Evolutionary conservation across 495 filamentous ascomycete species (phyloP).

Genomic region (Extremus antarcticus): DNA sequence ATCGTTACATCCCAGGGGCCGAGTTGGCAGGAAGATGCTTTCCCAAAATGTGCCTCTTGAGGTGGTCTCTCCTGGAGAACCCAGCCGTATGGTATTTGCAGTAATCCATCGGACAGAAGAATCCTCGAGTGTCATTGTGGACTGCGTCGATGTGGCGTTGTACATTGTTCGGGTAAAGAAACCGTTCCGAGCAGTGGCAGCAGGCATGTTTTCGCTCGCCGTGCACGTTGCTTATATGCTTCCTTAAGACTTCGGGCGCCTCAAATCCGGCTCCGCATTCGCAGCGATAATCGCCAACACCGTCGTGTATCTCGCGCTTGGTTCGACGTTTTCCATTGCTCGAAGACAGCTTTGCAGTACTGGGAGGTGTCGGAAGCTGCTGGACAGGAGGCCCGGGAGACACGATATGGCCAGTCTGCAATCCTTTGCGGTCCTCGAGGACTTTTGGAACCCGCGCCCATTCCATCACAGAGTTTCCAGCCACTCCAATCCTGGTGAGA

Average conservation of each 20-base stretch:
- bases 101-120: not conserved
- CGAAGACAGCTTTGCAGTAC: not conserved
- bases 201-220: not conserved
- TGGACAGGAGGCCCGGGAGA: too few species aligned
- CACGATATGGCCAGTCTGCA: too few species aligned
- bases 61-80: not conserved
- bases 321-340: not conserved
- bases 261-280: not conserved
- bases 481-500: too few species aligned
- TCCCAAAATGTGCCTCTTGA: not conserved
- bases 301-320: not conserved
- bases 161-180: not conserved
- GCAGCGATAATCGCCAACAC: not conserved
- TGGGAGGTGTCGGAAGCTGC: too few species aligned
- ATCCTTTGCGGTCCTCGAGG: too few species aligned
- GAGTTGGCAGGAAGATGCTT: not conserved
- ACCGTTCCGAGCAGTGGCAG: not conserved
- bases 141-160: not conserved
- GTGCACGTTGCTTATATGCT: not conserved
- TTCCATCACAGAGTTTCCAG: too few species aligned
- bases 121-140: not conserved
- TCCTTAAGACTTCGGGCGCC: not conserved
- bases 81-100: not conserved
- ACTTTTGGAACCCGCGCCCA: too few species aligned
- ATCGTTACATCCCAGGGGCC: too few species aligned